Evolutionary conservation across 2,329 filamentous ascomycete species (phyloP).

Genomic region (Fusarium domesticum): DNA sequence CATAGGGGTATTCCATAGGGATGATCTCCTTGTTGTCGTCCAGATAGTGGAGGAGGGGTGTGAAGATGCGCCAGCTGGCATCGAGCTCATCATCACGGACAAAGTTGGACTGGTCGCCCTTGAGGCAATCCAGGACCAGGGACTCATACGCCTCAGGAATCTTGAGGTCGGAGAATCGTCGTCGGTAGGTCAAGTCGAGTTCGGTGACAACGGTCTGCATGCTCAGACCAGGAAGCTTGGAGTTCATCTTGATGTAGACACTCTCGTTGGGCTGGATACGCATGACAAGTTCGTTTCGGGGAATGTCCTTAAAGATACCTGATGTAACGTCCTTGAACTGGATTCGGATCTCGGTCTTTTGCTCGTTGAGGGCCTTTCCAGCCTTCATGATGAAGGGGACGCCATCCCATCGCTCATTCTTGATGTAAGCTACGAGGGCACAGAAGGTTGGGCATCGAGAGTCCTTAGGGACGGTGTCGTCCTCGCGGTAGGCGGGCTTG

Average conservation of each 20-base stretch:
- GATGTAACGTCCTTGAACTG: constrained; percentile 99
- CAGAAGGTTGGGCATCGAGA: constrained; percentile 98
- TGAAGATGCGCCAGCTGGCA: constrained; percentile 98
- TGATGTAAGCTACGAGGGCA: constrained; percentile 95
- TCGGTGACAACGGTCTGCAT: constrained; percentile 99
- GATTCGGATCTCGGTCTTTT: constrained; percentile 98
- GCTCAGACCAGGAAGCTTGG: constrained; percentile 93
- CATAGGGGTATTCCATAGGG: constrained; percentile 99
- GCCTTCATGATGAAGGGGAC: constrained; percentile 99
- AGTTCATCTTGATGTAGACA: constrained; percentile 99
- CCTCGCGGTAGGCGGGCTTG: constrained; percentile 98
- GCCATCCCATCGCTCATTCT: constrained; percentile 99
- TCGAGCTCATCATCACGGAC: constrained; percentile 95
- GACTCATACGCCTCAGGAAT: constrained; percentile 99
- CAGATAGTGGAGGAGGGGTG: constrained; percentile 93
- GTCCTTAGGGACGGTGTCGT: constrained; percentile 95
- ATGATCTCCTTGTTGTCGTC: constrained; percentile 99
- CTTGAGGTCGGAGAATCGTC: constrained; percentile 98
- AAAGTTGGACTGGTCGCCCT: constrained; percentile 99
- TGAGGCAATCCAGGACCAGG: constrained; percentile 92
- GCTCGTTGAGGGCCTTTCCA: constrained; percentile 97
- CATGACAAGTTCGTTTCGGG: constrained; percentile 97
- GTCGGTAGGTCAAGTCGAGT: constrained; percentile 95
- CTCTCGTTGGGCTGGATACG: constrained; percentile 99
- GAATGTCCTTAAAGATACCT: constrained; percentile 99